Conservation (phyloP, 2,329 filamentous ascomycete species). For the Capronia americana region DNA sequence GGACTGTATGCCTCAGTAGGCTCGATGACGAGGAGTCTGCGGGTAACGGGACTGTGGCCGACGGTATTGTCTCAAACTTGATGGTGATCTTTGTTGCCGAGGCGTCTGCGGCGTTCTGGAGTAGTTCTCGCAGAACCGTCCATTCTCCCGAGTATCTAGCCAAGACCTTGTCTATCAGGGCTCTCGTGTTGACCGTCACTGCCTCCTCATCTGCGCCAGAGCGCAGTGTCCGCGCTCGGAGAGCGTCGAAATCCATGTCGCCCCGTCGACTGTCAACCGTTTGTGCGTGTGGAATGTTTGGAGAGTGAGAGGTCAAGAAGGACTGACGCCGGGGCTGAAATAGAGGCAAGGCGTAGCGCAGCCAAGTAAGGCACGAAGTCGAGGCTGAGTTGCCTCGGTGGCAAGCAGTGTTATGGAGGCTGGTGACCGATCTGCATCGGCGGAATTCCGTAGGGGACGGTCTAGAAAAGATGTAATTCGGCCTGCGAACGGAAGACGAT, state of each 20-base stretch:
- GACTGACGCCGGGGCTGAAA: neutral
- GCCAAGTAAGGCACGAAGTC: neutral
- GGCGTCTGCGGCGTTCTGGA: constrained; percentile 98
- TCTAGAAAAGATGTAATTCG: neutral
- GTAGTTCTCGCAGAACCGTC: constrained; percentile 84
- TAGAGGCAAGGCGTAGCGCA: neutral
- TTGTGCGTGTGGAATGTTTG: neutral
- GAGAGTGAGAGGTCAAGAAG: neutral
- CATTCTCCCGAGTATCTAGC: constrained; percentile 97
- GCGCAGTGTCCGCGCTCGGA: constrained; percentile 85
- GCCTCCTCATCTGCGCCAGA: constrained; percentile 92
- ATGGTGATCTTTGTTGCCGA: constrained; percentile 88
- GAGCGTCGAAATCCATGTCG: constrained; percentile 61
- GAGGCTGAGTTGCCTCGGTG: constrained; percentile 18
- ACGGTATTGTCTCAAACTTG: constrained; percentile 89
- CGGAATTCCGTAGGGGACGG: neutral
- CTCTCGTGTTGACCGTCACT: constrained; percentile 95
- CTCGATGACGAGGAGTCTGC: constrained; percentile 70
- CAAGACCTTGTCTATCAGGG: constrained; percentile 95
- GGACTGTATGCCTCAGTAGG: constrained; percentile 79
- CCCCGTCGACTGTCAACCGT: neutral
- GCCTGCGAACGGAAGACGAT: constrained; percentile 4
- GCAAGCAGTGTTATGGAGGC: constrained; percentile 22
- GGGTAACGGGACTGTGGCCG: constrained; percentile 74
- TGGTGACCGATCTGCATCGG: neutral